phyloP scores from a whole-genome alignment of 768 basidiomycete genomes.

The Boletales sp. region DNA sequence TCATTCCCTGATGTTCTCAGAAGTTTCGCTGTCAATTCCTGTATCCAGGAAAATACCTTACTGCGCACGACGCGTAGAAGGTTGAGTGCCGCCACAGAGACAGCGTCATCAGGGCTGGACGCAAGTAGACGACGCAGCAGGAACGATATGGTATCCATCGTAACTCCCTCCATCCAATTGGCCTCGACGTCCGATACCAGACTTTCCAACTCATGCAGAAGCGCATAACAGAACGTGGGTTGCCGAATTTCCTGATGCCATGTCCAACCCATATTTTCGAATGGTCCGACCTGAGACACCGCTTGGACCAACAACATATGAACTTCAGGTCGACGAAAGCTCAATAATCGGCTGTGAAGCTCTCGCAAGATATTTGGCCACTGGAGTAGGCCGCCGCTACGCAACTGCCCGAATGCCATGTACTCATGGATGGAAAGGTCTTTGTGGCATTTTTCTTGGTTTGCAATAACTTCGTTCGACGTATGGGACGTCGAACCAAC shows the following conservation, averaged over 20 bases:
- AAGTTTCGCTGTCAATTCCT: slow-evolving; percentile 25
- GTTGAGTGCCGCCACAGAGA: slow-evolving; percentile 16
- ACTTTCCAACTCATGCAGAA: slow-evolving; percentile 33
- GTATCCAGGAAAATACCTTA: slow-evolving; percentile 34
- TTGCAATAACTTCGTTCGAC: slow-evolving; percentile 39
- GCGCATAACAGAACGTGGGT: slow-evolving; percentile 29
- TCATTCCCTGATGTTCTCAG: slow-evolving; percentile 1
- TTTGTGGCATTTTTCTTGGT: slow-evolving; percentile 37
- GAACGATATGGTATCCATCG: slow-evolving; percentile 30
- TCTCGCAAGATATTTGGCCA: slow-evolving; percentile 49
- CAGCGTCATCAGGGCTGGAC: slow-evolving; percentile 4
- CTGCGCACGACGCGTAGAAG: slow-evolving; percentile 31
- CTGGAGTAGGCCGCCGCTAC: slow-evolving; percentile 43
- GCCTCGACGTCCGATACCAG: slow-evolving; percentile 31
- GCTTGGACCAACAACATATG: slow-evolving; percentile 42
- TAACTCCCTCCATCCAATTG: slow-evolving; percentile 38
- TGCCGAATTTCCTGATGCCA: slow-evolving; percentile 39
- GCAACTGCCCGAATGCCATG: slow-evolving; percentile 40
- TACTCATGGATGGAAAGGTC: slow-evolving; percentile 43
- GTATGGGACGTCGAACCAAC: slow-evolving; percentile 34
- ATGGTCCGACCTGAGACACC: slow-evolving; percentile 38
- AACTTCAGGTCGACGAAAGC: slow-evolving; percentile 37
- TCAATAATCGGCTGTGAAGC: slow-evolving; percentile 34
- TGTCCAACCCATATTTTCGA: slow-evolving; percentile 15
- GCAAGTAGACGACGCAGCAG: slow-evolving; percentile 35